These are phyloP conservation scores for Ganoderma lucidum DNA, from an alignment of 1,284 basidiomycete genomes.

Conservation along the genomic window DNA sequence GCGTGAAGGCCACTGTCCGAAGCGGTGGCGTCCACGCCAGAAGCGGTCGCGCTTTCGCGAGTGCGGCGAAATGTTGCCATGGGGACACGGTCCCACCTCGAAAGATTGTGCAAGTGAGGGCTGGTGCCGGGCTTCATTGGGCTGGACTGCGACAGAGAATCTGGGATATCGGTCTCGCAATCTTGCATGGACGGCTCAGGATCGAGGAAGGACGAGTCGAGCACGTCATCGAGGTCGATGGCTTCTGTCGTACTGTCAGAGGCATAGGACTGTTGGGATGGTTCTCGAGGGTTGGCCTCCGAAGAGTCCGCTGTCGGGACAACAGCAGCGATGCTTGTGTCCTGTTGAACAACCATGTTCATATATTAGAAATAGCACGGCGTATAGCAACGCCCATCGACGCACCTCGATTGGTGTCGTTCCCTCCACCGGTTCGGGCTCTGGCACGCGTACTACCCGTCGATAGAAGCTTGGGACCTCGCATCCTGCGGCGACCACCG, in stretches of 20 bases:
- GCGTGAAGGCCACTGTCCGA: conserved; percentile 47
- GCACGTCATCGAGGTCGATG: conserved; percentile 81
- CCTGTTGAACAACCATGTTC: conserved; percentile 16
- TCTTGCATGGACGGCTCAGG: conserved; percentile 50
- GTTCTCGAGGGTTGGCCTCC: conserved; percentile 39
- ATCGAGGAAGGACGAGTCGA: conserved; percentile 76
- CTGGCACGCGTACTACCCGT: conserved; percentile 30
- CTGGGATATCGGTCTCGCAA: conserved; percentile 32
- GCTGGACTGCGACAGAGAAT: conserved; percentile 27
- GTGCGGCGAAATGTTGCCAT: conserved; percentile 77
- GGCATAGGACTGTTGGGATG: conserved; percentile 34
- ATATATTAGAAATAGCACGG: not conserved
- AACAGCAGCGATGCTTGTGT: conserved; percentile 19
- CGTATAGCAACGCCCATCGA: not conserved
- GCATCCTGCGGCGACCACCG: conserved; percentile 64
- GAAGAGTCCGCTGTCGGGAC: conserved; percentile 36
- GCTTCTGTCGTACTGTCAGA: conserved; percentile 53
- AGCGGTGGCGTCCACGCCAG: conserved; percentile 43
- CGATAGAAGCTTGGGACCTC: conserved; percentile 75
- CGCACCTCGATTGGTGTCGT: conserved; percentile 25
- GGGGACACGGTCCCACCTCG: conserved; percentile 78
- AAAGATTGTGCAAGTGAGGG: conserved; percentile 49
- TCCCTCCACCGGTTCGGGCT: conserved; percentile 16
- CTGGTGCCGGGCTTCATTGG: conserved; percentile 28
- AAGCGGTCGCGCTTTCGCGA: conserved; percentile 50